Base-by-base conservation (phyloP, 2,329 filamentous ascomycete species). In the Gaeumannomyces tritici region DNA sequence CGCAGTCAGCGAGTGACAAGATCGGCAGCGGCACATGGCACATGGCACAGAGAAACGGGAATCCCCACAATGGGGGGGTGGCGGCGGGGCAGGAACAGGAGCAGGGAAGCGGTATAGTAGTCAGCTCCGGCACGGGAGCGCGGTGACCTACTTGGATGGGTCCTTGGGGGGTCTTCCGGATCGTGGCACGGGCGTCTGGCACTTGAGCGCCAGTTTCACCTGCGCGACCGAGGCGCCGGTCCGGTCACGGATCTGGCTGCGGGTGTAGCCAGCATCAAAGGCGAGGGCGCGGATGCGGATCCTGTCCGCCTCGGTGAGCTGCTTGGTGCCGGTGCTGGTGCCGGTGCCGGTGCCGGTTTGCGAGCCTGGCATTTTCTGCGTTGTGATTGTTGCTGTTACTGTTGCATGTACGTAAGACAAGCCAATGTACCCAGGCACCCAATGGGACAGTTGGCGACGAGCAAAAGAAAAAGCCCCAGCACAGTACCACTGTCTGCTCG, bases 251-350 rank as follows among this genome's bases (percentile, higher is more conserved):
- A 67, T 67, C 9, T 63, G 65, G 11, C 65, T 55, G 57, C 66
- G 66, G 28, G 64, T 57, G 57, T 66, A 61, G 5, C 65, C 63
- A 21, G 61, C 65, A 31, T 66, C 63, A 29, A 67, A 66, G 42
- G 65, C 66, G 62, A 67, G 65, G 26, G 61, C 64, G 6, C 65
- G 64, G 27, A 65, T 64, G 28, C 63, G 63, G 24, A 66, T 35
- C 58, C 66, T 64, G 57, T 67, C 66, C 2, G 63, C 61, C 63
- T 65, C 64, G 6, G 66, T 67, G n/a, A 67, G 65, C 55, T 67
- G 66, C 27, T 67, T 67, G 8, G 66, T 67, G 61, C 66, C 66
- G 64, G 66, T 64, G 21, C n/a, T n/a, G n/a, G n/a, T n/a, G n/a
- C n/a, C n/a, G n/a, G n/a, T n/a, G n/a, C n/a, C n/a, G n/a, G n/a